phyloP scores from a whole-genome alignment of 2,329 filamentous ascomycete genomes.

The Macroventuria anomochaeta region DNA sequence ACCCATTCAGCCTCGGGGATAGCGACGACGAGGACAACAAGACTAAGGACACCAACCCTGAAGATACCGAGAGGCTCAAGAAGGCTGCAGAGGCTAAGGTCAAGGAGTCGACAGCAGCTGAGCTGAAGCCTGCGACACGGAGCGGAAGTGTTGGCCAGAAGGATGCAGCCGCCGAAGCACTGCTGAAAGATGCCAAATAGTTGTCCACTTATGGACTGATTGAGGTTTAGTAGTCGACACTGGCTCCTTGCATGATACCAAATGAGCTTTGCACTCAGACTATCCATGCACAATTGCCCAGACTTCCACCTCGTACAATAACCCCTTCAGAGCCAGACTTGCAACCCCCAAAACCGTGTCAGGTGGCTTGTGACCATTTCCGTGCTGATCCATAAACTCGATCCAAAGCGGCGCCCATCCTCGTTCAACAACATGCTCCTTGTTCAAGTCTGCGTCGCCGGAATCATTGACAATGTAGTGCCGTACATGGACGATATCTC shows the following conservation, averaged over 20 bases:
- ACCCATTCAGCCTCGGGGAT: slow-evolving; percentile 95
- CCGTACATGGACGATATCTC: slow-evolving; percentile 45
- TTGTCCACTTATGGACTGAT: not conserved
- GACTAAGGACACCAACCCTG: slow-evolving; percentile 64
- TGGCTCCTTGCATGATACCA: slow-evolving; percentile 2
- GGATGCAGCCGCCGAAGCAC: slow-evolving; percentile 55
- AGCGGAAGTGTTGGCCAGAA: slow-evolving; percentile 53
- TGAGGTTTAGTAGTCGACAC: not conserved
- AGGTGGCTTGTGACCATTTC: slow-evolving; percentile 44
- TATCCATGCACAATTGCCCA: slow-evolving; percentile 36
- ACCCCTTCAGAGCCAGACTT: slow-evolving; percentile 37
- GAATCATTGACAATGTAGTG: slow-evolving; percentile 48
- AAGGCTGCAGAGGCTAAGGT: slow-evolving; percentile 52
- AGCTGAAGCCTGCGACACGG: slow-evolving; percentile 49
- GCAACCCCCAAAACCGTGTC: slow-evolving; percentile 48
- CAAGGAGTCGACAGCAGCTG: slow-evolving; percentile 30
- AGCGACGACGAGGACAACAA: slow-evolving; percentile 88
- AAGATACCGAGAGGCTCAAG: slow-evolving; percentile 61
- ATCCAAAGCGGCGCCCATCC: slow-evolving; percentile 46
- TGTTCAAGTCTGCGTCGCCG: slow-evolving; percentile 32
- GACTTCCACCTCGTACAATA: slow-evolving; percentile 46
- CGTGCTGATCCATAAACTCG: slow-evolving; percentile 45
- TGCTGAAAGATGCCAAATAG: slow-evolving; percentile 50
- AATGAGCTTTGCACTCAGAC: not conserved
- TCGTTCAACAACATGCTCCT: slow-evolving; percentile 33